These are phyloP conservation scores for Colletotrichum sidae DNA, from an alignment of 2,329 filamentous ascomycete genomes.

Conservation along the genomic window DNA sequence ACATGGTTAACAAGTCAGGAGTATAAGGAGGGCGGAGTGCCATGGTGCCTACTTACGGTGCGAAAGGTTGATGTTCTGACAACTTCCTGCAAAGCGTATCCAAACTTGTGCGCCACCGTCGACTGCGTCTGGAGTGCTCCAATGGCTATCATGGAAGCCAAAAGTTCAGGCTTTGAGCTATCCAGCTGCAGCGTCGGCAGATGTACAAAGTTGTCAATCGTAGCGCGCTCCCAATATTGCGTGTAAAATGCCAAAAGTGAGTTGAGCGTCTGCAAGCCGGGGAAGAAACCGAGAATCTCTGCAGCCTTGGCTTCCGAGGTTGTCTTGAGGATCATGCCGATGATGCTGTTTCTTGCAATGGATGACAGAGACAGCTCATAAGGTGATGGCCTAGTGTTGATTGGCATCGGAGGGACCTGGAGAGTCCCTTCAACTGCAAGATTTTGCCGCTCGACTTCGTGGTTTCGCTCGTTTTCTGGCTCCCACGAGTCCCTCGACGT, in stretches of 20 bases:
- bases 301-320: slow-evolving; percentile 3
- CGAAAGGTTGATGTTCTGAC: slow-evolving; percentile 10
- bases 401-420: neutral
- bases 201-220: slow-evolving; percentile 11
- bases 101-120: slow-evolving; percentile 3
- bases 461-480: slow-evolving; percentile 1
- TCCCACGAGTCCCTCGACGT: neutral
- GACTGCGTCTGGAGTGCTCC: neutral
- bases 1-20: too few relatives aligned
- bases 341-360: slow-evolving; percentile 1
- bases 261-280: neutral
- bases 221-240: neutral
- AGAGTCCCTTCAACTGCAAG: slow-evolving; percentile 7
- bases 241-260: slow-evolving; percentile 8
- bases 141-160: slow-evolving; percentile 7
- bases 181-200: slow-evolving; percentile 6
- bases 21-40: too few relatives aligned
- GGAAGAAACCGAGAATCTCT: slow-evolving; percentile 1
- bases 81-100: slow-evolving; percentile 19
- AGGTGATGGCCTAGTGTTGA: neutral
- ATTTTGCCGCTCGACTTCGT: slow-evolving; percentile 6
- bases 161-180: neutral
- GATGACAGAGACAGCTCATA: neutral
- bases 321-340: slow-evolving; percentile 14
- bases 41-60: neutral